Evolutionary conservation across 1,284 basidiomycete species (phyloP).

Genomic region (Mycosarcoma mackinlayi): DNA sequence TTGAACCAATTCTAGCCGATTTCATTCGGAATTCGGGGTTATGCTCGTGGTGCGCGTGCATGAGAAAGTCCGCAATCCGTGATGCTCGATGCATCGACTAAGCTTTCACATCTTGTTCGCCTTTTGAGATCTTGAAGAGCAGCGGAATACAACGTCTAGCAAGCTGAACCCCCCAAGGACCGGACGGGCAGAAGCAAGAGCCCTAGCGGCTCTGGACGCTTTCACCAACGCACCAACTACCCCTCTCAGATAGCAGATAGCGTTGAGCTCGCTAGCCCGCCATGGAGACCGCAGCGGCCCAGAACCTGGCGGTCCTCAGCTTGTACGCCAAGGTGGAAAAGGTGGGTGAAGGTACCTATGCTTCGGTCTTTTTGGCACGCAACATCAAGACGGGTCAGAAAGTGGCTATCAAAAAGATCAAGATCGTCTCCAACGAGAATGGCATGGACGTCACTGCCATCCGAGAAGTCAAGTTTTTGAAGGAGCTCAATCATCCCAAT

Average conservation of each 20-base stretch:
- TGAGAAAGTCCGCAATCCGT: too few relatives aligned
- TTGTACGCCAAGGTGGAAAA: conserved; percentile 55
- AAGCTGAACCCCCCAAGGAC: too few relatives aligned
- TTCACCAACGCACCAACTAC: conserved; percentile 1
- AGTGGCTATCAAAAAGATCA: conserved; percentile 91
- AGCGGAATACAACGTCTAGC: too few relatives aligned
- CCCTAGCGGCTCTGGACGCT: background rate
- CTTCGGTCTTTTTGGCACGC: conserved; percentile 78
- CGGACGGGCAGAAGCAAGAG: conserved; percentile 1
- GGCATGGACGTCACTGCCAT: conserved; percentile 99
- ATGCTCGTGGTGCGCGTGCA: too few relatives aligned
- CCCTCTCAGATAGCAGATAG: too few relatives aligned
- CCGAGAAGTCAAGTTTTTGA: conserved; percentile 95
- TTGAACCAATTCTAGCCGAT: background rate
- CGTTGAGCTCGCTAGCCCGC: too few relatives aligned
- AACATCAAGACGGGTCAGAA: conserved; percentile 78
- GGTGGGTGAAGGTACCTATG: conserved; percentile 92
- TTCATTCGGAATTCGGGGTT: conserved; percentile 1
- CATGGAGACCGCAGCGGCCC: conserved; percentile 58
- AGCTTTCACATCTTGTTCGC: too few relatives aligned
- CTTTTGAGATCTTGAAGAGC: too few relatives aligned
- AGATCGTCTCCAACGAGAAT: conserved; percentile 78
- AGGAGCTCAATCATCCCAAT: conserved; percentile 92
- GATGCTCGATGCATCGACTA: too few relatives aligned
- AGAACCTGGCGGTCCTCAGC: conserved; percentile 53